phyloP scores from a whole-genome alignment of 2,329 filamentous ascomycete species.

The Ustulina deusta region DNA sequence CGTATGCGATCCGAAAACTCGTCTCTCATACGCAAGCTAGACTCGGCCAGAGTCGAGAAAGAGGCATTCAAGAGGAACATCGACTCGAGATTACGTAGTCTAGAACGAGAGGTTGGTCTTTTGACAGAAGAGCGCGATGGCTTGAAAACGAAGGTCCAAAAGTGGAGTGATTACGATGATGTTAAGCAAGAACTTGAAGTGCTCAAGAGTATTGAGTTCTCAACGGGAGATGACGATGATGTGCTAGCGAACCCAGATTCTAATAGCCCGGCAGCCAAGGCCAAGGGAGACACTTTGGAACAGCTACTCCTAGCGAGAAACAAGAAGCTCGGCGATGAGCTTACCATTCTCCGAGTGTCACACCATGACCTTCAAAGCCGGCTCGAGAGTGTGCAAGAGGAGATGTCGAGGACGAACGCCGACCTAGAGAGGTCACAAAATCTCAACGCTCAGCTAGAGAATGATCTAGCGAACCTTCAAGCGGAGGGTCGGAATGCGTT shows the following conservation, averaged over 20 bases:
- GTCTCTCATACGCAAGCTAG: constrained; percentile 87
- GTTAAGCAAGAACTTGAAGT: constrained; percentile 96
- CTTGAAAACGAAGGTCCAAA: constrained; percentile 83
- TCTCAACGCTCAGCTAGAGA: constrained; percentile 89
- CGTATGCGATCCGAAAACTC: constrained; percentile 94
- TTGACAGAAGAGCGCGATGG: constrained; percentile 84
- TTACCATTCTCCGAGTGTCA: constrained; percentile 91
- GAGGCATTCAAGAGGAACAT: constrained; percentile 82
- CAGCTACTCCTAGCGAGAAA: constrained; percentile 92
- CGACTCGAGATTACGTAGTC: constrained; percentile 78
- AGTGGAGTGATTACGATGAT: constrained; percentile 94
- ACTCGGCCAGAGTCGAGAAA: constrained; percentile 84
- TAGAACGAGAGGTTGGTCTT: constrained; percentile 81
- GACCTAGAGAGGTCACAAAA: constrained; percentile 88
- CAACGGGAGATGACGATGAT: constrained; percentile 86
- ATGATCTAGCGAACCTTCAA: constrained; percentile 89
- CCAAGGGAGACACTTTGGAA: constrained; percentile 84
- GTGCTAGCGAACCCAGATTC: constrained; percentile 58
- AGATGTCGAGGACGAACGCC: constrained; percentile 83
- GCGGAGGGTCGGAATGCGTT: constrained; percentile 85
- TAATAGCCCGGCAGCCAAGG: constrained; percentile 65
- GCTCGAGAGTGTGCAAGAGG: constrained; percentile 83
- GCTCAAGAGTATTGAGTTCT: constrained; percentile 97
- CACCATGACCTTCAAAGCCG: constrained; percentile 90
- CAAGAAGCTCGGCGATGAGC: constrained; percentile 94